These are phyloP conservation scores for Alloascoidea africana DNA, from an alignment of 805 yeast species.

Conservation along the genomic window DNA sequence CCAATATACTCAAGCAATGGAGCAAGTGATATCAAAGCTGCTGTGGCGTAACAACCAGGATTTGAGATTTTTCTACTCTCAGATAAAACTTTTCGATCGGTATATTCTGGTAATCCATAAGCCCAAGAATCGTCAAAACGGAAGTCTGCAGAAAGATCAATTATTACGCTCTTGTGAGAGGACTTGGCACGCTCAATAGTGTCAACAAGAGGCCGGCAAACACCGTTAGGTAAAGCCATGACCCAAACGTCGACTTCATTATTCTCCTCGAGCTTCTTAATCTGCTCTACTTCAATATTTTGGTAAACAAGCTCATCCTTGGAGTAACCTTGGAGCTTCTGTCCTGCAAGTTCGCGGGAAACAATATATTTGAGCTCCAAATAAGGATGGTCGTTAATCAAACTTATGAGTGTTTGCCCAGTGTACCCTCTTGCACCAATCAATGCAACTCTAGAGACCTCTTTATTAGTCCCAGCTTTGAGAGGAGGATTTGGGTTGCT, in stretches of 20 bases:
- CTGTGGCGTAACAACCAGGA: conserved; percentile 99
- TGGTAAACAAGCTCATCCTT: conserved; percentile 70
- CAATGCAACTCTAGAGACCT: conserved; percentile 65
- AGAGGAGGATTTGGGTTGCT: conserved; percentile 63
- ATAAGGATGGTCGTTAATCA: conserved; percentile 79
- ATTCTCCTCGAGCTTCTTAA: conserved; percentile 57
- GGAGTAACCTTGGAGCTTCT: conserved; percentile 74
- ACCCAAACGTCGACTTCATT: conserved; percentile 92
- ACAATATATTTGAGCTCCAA: conserved; percentile 87
- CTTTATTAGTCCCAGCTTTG: conserved; percentile 43
- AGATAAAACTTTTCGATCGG: conserved; percentile 49
- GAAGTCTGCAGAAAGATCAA: conserved; percentile 92
- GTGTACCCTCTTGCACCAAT: conserved; percentile 98
- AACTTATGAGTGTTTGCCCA: conserved; percentile 80
- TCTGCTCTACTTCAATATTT: conserved; percentile 78
- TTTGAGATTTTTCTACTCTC: conserved; percentile 74
- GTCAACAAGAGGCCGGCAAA: conserved; percentile 45
- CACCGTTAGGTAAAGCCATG: conserved; percentile 98
- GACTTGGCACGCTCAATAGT: conserved; percentile 18
- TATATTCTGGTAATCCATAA: conserved; percentile 91
- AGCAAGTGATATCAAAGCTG: conserved; percentile 83
- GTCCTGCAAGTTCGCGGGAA: conserved; percentile 86
- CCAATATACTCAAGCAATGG: conserved; percentile 54
- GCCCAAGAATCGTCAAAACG: conserved; percentile 89
- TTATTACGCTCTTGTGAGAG: conserved; percentile 52